Evolutionary conservation across 495 filamentous ascomycete species (phyloP).

Genomic region (Neurospora africana): DNA sequence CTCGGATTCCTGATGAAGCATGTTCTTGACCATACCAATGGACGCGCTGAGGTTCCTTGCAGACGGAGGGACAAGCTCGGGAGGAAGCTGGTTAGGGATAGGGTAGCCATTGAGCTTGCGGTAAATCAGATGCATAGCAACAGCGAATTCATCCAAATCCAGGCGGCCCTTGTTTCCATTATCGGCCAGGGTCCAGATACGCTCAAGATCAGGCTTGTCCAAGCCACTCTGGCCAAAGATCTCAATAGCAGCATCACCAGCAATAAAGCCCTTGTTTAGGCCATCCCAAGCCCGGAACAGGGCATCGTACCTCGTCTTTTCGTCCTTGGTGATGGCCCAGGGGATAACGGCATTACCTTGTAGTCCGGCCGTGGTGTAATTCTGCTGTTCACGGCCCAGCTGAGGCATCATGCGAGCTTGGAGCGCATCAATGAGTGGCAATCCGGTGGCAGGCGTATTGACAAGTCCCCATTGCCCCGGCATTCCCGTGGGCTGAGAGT

Average conservation of each 20-base stretch:
- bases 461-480: slow-evolving; percentile 98
- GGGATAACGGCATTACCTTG: slow-evolving; percentile 91
- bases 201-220: slow-evolving; percentile 78
- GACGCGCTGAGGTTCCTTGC: slow-evolving; percentile 90
- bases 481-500: slow-evolving; percentile 89
- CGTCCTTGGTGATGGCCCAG: slow-evolving; percentile 98
- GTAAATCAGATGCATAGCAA: slow-evolving; percentile 99
- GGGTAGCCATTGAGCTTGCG: slow-evolving; percentile 93
- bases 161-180: slow-evolving; percentile 85
- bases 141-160: slow-evolving; percentile 96
- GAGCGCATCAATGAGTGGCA: slow-evolving; percentile 88
- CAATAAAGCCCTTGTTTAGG: slow-evolving; percentile 83
- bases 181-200: slow-evolving; percentile 92
- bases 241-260: slow-evolving; percentile 89
- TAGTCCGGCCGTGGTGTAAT: slow-evolving; percentile 75
- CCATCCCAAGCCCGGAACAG: slow-evolving; percentile 97
- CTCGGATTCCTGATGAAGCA: slow-evolving; percentile 85
- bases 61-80: slow-evolving; percentile 91
- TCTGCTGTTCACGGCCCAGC: slow-evolving; percentile 76
- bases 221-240: slow-evolving; percentile 95
- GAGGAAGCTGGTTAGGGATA: slow-evolving; percentile 78
- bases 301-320: slow-evolving; percentile 94
- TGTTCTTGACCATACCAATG: slow-evolving; percentile 82
- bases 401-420: slow-evolving; percentile 98
- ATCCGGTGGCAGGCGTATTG: slow-evolving; percentile 78